A percentile compares a stretch with the other conserved stretches of the same genome.
Conservation (phyloP, 1,284 basidiomycete genomes). For the Leccinum pallidistipes region DNA sequence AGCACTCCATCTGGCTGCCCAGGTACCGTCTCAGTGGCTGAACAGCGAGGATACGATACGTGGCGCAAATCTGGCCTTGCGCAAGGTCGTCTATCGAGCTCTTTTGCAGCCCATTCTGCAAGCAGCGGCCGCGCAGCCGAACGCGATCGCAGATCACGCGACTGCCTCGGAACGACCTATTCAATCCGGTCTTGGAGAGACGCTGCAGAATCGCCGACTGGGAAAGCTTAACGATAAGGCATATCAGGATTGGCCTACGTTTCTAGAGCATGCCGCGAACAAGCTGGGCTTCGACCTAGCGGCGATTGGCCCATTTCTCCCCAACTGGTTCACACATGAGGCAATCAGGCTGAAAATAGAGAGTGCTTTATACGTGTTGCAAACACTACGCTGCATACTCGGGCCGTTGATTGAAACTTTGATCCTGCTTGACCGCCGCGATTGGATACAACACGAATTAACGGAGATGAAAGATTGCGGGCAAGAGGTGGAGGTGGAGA, state of each 20-base stretch:
- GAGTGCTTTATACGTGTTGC: constrained; percentile 42
- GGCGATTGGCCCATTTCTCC: constrained; percentile 28
- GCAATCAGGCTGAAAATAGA: constrained; percentile 31
- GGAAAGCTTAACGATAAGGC: constrained; percentile 47
- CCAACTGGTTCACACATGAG: constrained; percentile 29
- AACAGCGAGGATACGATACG: constrained; percentile 24
- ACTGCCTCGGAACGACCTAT: constrained; percentile 10
- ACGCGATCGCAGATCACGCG: not conserved
- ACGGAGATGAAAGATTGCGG: constrained; percentile 27
- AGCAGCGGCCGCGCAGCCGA: constrained; percentile 2
- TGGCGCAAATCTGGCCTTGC: constrained; percentile 45
- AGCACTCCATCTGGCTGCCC: constrained; percentile 61
- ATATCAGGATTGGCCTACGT: constrained; percentile 48
- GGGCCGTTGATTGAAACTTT: constrained; percentile 51
- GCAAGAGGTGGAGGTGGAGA: constrained; percentile 38
- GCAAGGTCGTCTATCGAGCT: constrained; percentile 68
- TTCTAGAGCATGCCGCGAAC: constrained; percentile 39
- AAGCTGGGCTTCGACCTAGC: constrained; percentile 37
- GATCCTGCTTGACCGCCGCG: constrained; percentile 48
- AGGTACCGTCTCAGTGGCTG: constrained; percentile 43
- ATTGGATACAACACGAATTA: constrained; percentile 45
- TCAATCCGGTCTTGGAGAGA: constrained; percentile 35
- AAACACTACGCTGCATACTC: constrained; percentile 50
- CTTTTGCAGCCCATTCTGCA: constrained; percentile 40
- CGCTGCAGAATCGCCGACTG: constrained; percentile 42